Conservation (phyloP, 2,329 filamentous ascomycete genomes). For the Colletotrichum sidae region DNA sequence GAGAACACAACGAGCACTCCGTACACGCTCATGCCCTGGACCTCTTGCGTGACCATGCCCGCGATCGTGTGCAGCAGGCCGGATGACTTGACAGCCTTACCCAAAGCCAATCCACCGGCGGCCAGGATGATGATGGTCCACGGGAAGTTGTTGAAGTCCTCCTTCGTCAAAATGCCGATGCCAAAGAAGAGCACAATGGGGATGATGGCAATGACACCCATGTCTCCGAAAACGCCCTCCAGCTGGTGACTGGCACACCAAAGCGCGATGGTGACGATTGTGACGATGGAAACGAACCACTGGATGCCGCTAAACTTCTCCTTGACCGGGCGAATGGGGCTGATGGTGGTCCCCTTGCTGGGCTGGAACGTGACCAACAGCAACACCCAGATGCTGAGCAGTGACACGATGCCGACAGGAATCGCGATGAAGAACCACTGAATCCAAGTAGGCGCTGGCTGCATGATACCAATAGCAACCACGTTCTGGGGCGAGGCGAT, state of each 20-base stretch:
- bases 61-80: conserved; percentile 93
- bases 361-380: conserved; percentile 89
- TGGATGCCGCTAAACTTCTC: conserved; percentile 90
- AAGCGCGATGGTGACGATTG: conserved; percentile 83
- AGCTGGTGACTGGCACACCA: conserved; percentile 96
- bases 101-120: conserved; percentile 90
- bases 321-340: conserved; percentile 89
- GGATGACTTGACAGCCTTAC: conserved; percentile 93
- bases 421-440: conserved; percentile 97
- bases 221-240: conserved; percentile 90
- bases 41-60: conserved; percentile 75
- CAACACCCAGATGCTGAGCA: conserved; percentile 89
- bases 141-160: conserved; percentile 99
- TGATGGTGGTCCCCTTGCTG: conserved; percentile 85
- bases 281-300: conserved; percentile 91
- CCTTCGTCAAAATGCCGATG: conserved; percentile 94
- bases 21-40: conserved; percentile 86
- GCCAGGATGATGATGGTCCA: conserved; percentile 99
- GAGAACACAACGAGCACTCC: conserved; percentile 88
- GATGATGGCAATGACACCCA: conserved; percentile 98
- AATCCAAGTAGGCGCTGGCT: conserved; percentile 89
- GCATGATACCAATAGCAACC: conserved; percentile 96
- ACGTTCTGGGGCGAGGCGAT: conserved; percentile 99
- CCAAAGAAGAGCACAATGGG: conserved; percentile 97
- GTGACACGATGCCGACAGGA: conserved; percentile 89